phyloP scores from a whole-genome alignment of 371 early-diverging fungal genomes.

The Chytridium lagenaria region DNA sequence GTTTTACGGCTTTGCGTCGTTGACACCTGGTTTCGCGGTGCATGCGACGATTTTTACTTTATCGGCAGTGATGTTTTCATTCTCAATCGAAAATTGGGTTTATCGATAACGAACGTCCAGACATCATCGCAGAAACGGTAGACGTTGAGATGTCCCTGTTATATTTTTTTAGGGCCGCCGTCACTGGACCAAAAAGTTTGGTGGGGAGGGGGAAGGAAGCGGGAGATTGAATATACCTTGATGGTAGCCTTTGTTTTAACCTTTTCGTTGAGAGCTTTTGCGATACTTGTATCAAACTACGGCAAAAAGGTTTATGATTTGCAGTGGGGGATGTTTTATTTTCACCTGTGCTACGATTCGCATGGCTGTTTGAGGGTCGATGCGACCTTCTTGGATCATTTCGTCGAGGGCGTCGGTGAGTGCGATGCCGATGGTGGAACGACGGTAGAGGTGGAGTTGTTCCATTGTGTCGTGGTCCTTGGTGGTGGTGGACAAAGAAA shows the following conservation, averaged over 20 bases:
- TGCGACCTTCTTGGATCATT: conserved; percentile 86
- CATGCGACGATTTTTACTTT: conserved; percentile 81
- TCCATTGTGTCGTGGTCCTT: too few species aligned
- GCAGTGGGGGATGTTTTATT: not conserved
- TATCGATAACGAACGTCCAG: conserved; percentile 93
- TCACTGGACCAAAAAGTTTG: not conserved
- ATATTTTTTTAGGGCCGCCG: too few species aligned
- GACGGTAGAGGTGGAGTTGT: conserved; percentile 65
- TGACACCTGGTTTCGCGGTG: conserved; percentile 23
- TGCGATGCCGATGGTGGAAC: conserved; percentile 83
- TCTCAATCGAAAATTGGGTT: conserved; percentile 88
- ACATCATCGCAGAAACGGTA: conserved; percentile 96
- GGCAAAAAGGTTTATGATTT: not conserved
- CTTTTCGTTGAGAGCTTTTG: conserved; percentile 71
- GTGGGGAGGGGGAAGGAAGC: not conserved
- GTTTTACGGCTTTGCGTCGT: too few species aligned
- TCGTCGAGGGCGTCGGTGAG: conserved; percentile 96
- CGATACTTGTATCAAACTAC: conserved; percentile 76
- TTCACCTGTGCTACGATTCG: conserved; percentile 80
- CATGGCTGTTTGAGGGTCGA: conserved; percentile 95
- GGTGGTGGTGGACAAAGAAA: too few species aligned
- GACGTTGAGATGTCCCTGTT: conserved; percentile 80
- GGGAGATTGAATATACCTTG: conserved; percentile 54
- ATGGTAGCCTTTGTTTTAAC: conserved; percentile 70
- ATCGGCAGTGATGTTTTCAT: conserved; percentile 77